These are phyloP conservation scores for Calonectria fujianensis DNA, from an alignment of 2,329 filamentous ascomycete genomes.

Conservation along the genomic window DNA sequence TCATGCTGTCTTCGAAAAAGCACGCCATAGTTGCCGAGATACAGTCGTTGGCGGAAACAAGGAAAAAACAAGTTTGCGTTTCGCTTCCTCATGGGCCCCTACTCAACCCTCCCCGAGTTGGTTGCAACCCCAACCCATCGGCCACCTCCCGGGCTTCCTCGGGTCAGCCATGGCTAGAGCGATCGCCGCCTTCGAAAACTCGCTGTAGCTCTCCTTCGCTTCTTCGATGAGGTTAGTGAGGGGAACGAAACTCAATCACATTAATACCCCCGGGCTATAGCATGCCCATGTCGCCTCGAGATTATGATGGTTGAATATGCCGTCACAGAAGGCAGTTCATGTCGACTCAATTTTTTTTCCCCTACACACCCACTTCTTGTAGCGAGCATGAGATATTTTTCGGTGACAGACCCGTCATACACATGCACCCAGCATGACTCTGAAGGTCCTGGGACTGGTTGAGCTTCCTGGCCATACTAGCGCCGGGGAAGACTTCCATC, in stretches of 20 bases:
- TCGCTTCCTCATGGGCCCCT: constrained; percentile 22
- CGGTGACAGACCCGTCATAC: constrained; percentile 24
- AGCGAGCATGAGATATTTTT: constrained; percentile 36
- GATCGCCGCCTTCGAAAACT: constrained; percentile 1
- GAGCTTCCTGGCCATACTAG: constrained; percentile 22
- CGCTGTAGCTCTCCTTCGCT: constrained; percentile 12
- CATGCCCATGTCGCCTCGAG: neutral
- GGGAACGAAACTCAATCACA: constrained; percentile 18
- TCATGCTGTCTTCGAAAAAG: constrained; percentile 22
- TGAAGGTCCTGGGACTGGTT: constrained; percentile 5
- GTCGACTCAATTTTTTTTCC: neutral
- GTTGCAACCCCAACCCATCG: constrained; percentile 54
- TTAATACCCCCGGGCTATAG: constrained; percentile 6
- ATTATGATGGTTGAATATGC: constrained; percentile 2
- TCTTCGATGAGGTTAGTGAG: constrained; percentile 14
- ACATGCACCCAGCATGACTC: constrained; percentile 27
- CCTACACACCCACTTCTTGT: neutral
- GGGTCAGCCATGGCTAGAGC: constrained; percentile 4
- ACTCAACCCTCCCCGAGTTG: constrained; percentile 17
- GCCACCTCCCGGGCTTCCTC: constrained; percentile 37
- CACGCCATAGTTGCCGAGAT: constrained; percentile 35
- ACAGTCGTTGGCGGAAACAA: constrained; percentile 18
- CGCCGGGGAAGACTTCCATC: constrained; percentile 28
- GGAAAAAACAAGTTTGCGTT: constrained; percentile 28
- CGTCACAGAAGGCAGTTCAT: constrained; percentile 1